Evolutionary conservation across 2,329 filamentous ascomycete species (phyloP), one percentile per base, ranked within the genome.

Genomic region (Fusarium stilboides): DNA sequence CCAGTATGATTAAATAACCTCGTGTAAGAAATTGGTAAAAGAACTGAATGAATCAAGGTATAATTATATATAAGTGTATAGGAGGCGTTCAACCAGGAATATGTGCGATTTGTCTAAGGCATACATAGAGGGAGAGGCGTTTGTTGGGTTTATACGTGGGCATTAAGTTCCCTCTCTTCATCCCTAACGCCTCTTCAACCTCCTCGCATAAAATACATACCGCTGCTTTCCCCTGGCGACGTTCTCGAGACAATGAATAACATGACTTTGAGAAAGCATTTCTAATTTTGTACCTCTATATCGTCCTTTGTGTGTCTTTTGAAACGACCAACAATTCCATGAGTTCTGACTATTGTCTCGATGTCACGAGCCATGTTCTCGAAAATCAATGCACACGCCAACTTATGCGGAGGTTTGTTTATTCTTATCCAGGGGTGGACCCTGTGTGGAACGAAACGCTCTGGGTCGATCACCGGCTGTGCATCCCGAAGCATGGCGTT

Each of bases 141-240:
- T 8, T 19, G 37, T 60, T 63, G 39, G 49, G 57, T 46, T 64
- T 69, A 64, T 70, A 64, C 53, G 15, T 40, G 42, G 26, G 24
- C 26, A 42, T 51, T 55, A 36, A 37, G 43, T 39, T 45, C 53
- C 24, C n/a, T 37, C 33, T 26, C 39, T 47, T 34, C 43, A 59
- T 63, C 62, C 65, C 62, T 49, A 54, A 53, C 42, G 37, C 28
- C 63, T 64, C 37, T 14, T 52, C 31, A 50, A 46, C 58, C 62
- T 68, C 57, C 62, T 70, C 62, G 58, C 67, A 65, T 70, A 47
- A 65, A 36, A 50, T 47, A 28, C 54, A 64, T 68, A 36, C 67
- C 54, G 37, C 47, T 56, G 34, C 34, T 56, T 52, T 59, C 47
- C 39, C 63, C 54, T 46, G 47, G 44, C 45, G 37, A 51, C 39